These are phyloP conservation scores for Phlebopus sp. DNA, from an alignment of 1,284 basidiomycete species.

Conservation along the genomic window DNA sequence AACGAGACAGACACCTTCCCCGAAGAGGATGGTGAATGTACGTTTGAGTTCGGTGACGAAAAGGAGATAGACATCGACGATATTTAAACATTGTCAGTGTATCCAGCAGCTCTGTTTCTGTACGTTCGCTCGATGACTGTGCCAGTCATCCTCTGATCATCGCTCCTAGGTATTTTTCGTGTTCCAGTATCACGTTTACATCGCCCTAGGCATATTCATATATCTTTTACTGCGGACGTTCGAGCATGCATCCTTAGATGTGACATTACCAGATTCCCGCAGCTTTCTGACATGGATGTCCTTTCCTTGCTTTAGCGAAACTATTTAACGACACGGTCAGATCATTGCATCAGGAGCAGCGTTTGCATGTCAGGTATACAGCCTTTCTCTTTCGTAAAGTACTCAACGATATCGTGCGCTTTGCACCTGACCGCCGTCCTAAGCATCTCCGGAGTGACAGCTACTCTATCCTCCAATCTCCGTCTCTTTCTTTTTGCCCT, in stretches of 20 bases:
- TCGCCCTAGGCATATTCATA: constrained; percentile 6
- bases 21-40: constrained; percentile 86
- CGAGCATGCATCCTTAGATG: constrained; percentile 26
- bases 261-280: constrained; percentile 17
- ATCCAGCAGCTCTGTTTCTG: constrained; percentile 9
- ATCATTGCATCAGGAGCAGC: constrained; percentile 44
- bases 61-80: constrained; percentile 81
- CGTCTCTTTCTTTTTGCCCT: constrained; percentile 44
- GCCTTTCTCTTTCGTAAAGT: constrained; percentile 74
- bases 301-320: constrained; percentile 6
- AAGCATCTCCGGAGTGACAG: constrained; percentile 57
- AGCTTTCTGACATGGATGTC: constrained; percentile 16
- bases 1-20: constrained; percentile 95
- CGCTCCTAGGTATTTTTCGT: constrained; percentile 11
- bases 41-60: constrained; percentile 87
- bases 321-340: not conserved
- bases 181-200: constrained; percentile 9
- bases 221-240: constrained; percentile 11
- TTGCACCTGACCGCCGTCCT: constrained; percentile 58
- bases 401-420: constrained; percentile 69
- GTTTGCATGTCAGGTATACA: constrained; percentile 71
- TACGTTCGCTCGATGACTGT: constrained; percentile 6
- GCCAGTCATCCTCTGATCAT: constrained; percentile 2
- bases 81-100: constrained; percentile 44
- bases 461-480: constrained; percentile 58